A percentile compares a stretch with the other conserved stretches of the same genome.
phyloP scores from a whole-genome alignment of 2,329 filamentous ascomycete species.

The Aspergillus niger region DNA sequence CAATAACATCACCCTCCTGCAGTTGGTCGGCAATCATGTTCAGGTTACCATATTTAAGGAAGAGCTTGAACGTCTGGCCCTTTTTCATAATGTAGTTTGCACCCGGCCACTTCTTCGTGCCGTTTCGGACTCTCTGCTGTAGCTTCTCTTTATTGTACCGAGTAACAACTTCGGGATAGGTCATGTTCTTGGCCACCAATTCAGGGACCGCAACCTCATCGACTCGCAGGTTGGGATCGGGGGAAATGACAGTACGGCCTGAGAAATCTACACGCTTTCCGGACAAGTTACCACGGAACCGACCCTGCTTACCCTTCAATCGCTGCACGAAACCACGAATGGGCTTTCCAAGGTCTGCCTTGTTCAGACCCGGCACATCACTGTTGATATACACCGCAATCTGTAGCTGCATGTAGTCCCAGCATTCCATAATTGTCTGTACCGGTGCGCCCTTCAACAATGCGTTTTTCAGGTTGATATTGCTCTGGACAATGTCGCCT shows the following conservation, averaged over 20 bases:
- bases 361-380: conserved; percentile 88
- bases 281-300: conserved; percentile 93
- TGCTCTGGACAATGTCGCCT: conserved; percentile 94
- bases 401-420: conserved; percentile 94
- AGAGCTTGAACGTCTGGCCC: conserved; percentile 69
- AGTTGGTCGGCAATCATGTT: conserved; percentile 73
- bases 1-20: conserved; percentile 81
- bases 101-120: conserved; percentile 78
- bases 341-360: conserved; percentile 81
- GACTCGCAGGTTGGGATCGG: conserved; percentile 90
- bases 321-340: conserved; percentile 94
- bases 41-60: conserved; percentile 73
- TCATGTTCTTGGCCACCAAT: conserved; percentile 92
- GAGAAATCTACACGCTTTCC: conserved; percentile 99
- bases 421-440: conserved; percentile 92
- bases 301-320: conserved; percentile 94
- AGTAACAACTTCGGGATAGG: conserved; percentile 87
- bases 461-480: conserved; percentile 80
- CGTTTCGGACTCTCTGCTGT: conserved; percentile 71
- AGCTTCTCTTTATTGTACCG: conserved; percentile 84
- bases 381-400: conserved; percentile 99
- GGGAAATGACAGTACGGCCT: conserved; percentile 94
- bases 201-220: conserved; percentile 91
- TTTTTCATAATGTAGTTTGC: conserved; percentile 80
- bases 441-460: conserved; percentile 81